Conservation (phyloP, 2,329 filamentous ascomycete species). For the Tricladium varicosporioides region DNA sequence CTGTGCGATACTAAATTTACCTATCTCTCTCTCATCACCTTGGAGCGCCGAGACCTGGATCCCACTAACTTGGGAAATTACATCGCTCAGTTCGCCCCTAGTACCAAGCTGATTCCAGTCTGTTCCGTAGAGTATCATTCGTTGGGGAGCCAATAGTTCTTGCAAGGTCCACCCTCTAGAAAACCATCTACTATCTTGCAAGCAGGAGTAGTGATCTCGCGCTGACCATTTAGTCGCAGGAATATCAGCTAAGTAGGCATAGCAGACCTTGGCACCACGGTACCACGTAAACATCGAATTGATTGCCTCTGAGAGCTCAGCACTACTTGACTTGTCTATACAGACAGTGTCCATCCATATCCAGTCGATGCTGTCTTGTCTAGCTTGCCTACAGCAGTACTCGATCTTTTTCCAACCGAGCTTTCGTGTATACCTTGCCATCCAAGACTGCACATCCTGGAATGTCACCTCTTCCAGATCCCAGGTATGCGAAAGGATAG, state of each 20-base stretch:
- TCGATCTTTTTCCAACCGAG: constrained; percentile 3
- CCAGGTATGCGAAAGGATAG: constrained; percentile 12
- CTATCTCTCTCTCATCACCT: neutral
- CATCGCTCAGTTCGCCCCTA: neutral
- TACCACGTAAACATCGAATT: constrained; percentile 4
- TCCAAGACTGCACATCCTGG: constrained; percentile 2
- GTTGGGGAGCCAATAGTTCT: neutral
- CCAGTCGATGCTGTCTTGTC: constrained; percentile 3
- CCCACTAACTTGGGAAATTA: neutral
- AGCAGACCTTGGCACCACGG: constrained; percentile 3
- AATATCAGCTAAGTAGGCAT: constrained; percentile 9
- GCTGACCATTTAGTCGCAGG: neutral
- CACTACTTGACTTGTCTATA: neutral
- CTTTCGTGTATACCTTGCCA: constrained; percentile 2
- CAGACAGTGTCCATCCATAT: constrained; percentile 13
- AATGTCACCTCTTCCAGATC: constrained; percentile 1
- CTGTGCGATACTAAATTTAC: constrained; percentile 28
- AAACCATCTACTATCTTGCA: constrained; percentile 3
- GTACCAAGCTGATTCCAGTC: neutral
- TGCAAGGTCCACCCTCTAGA: constrained; percentile 4
- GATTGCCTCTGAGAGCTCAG: neutral
- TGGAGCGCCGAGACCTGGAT: neutral
- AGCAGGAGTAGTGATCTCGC: neutral
- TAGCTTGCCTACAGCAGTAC: neutral
- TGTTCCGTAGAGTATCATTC: constrained; percentile 1